Evolutionary conservation across 2,329 filamentous ascomycete species (phyloP).

Genomic region (Fusarium subtropicale): DNA sequence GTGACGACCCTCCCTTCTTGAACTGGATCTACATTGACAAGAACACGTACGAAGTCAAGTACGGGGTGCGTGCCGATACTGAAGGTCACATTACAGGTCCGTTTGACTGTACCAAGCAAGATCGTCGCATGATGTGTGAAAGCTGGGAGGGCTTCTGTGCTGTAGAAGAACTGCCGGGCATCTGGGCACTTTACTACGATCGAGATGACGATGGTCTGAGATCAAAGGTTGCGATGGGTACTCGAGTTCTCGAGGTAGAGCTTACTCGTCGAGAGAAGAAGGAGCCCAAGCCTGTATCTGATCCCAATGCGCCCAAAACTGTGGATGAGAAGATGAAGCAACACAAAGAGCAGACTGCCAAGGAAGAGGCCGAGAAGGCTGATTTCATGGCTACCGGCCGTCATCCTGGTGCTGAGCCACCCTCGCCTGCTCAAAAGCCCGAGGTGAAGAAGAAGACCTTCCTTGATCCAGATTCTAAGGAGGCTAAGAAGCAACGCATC

Average conservation of each 20-base stretch:
- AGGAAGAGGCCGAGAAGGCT: slow-evolving; percentile 40
- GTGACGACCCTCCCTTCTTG: slow-evolving; percentile 61
- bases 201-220: slow-evolving; percentile 58
- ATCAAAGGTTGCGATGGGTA: slow-evolving; percentile 59
- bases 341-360: slow-evolving; percentile 41
- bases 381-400: slow-evolving; percentile 37
- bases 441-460: slow-evolving; percentile 20
- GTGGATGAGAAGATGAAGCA: slow-evolving; percentile 49
- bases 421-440: slow-evolving; percentile 3
- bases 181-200: slow-evolving; percentile 63
- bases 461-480: slow-evolving; percentile 23
- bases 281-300: slow-evolving; percentile 43
- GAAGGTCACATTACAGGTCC: slow-evolving; percentile 60
- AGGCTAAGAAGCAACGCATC: slow-evolving; percentile 36
- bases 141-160: slow-evolving; percentile 64
- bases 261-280: slow-evolving; percentile 62
- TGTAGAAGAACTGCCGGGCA: slow-evolving; percentile 55
- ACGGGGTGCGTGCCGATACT: slow-evolving; percentile 57
- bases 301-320: slow-evolving; percentile 36
- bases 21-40: slow-evolving; percentile 64
- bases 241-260: slow-evolving; percentile 66
- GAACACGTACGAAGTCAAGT: slow-evolving; percentile 59
- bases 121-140: slow-evolving; percentile 61
- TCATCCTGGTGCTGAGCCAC: slow-evolving; percentile 32
- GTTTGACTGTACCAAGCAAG: slow-evolving; percentile 64